These are phyloP conservation scores for Trichophyton benhamiae DNA, from an alignment of 2,329 filamentous ascomycete genomes.

Conservation along the genomic window DNA sequence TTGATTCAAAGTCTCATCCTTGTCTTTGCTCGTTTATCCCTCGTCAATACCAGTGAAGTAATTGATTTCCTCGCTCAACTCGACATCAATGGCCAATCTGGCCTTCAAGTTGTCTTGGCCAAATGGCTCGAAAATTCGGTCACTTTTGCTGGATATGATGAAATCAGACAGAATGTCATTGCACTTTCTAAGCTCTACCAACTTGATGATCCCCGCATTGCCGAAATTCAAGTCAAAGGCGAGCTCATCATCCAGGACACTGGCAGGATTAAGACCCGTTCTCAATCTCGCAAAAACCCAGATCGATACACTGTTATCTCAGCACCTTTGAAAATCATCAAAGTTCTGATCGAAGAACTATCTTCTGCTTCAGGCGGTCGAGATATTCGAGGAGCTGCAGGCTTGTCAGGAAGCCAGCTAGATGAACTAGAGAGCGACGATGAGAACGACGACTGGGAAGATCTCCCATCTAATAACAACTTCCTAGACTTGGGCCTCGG, in stretches of 20 bases:
- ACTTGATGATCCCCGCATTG: conserved; percentile 67
- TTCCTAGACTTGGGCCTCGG: conserved; percentile 63
- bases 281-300: conserved; percentile 75
- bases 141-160: conserved; percentile 95
- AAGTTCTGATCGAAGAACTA: conserved; percentile 87
- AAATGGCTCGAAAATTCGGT: conserved; percentile 98
- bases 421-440: conserved; percentile 52
- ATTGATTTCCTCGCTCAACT: conserved; percentile 83
- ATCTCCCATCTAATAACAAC: conserved; percentile 56
- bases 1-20: conserved; percentile 95
- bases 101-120: conserved; percentile 75
- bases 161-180: conserved; percentile 92
- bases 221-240: conserved; percentile 74
- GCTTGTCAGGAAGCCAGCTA: conserved; percentile 46
- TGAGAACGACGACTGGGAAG: conserved; percentile 80
- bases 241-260: conserved; percentile 72
- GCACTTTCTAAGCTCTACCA: conserved; percentile 85
- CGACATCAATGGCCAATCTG: conserved; percentile 60
- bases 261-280: conserved; percentile 84
- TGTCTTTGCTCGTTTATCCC: conserved; percentile 81
- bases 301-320: conserved; percentile 81
- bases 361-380: conserved; percentile 58
- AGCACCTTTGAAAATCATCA: conserved; percentile 86
- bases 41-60: conserved; percentile 76
- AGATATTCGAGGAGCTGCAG: conserved; percentile 42